Evolutionary conservation across 2,329 filamentous ascomycete species (phyloP).

Genomic region (Aureobasidium sp.): DNA sequence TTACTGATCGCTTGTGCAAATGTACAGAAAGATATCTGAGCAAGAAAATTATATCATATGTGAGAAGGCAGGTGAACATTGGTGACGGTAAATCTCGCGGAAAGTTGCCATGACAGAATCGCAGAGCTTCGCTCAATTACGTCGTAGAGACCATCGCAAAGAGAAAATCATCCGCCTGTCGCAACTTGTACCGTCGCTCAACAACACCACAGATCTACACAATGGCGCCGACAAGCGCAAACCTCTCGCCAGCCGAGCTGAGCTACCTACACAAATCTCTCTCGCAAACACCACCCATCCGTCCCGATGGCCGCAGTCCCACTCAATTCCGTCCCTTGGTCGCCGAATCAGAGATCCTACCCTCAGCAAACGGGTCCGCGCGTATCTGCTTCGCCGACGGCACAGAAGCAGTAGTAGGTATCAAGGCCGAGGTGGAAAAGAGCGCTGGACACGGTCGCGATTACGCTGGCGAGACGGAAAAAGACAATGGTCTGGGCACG

Average conservation of each 20-base stretch:
- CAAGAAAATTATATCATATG: too few relatives aligned
- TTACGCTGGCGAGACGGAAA: conserved; percentile 28
- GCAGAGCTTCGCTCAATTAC: conserved; percentile 14
- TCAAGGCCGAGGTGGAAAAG: conserved; percentile 94
- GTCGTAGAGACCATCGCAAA: conserved; percentile 17
- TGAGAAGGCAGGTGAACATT: neutral
- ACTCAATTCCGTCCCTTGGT: conserved; percentile 92
- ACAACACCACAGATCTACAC: neutral
- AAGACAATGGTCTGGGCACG: conserved; percentile 24
- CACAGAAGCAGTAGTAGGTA: conserved; percentile 94
- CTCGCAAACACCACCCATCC: conserved; percentile 82
- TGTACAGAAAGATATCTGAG: neutral
- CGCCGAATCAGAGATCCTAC: conserved; percentile 91
- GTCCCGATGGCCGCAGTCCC: conserved; percentile 84
- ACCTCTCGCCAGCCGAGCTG: conserved; percentile 95
- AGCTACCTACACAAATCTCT: conserved; percentile 95
- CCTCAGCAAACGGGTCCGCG: conserved; percentile 91
- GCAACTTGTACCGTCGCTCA: neutral
- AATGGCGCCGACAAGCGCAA: conserved; percentile 69
- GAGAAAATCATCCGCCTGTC: neutral
- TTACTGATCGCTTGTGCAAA: neutral
- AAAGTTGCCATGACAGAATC: conserved; percentile 1
- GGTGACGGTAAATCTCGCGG: neutral
- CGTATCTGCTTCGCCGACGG: conserved; percentile 96
- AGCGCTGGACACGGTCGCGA: conserved; percentile 46